Evolutionary conservation across 306 rosid species (phyloP), one percentile per base, ranked within the genome.

Genomic region (Castanea mollissima): DNA sequence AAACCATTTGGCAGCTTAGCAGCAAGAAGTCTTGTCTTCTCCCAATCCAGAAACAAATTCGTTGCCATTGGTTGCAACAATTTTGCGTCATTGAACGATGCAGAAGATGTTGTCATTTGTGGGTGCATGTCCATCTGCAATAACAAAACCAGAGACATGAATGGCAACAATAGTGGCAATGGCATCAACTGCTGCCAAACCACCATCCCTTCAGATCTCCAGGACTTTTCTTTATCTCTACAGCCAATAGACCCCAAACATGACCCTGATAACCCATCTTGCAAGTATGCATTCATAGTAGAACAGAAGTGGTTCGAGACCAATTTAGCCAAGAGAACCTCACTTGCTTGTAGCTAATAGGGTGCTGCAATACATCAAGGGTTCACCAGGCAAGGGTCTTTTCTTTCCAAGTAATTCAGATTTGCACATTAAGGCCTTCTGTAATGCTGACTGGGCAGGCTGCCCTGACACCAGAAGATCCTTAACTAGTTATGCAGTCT

Each of bases 181-280:
- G 25, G 8, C 52, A 46, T 11, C 52, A 0, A 2, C 15, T 46
- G 52, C 52, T 46, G 52, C 52, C 1, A 0, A 46, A 11, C 52
- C 6, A 6, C 52, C 0, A 46, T 46, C 52, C 52, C n/a, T n/a
- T n/a, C 20, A 5, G 60, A 16, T 56, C 60, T n/a, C 12, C 2
- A 56, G 2, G 1, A 0, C 6, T n/a, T n/a, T 20, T 0, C 0
- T 0, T 1, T 0, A 56, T 16, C 25, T 56, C 19, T 2, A 0
- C 3, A 0, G 60, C 19, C 60, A 19, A 56, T 0, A 1, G 25
- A 2, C 9, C 0, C 25, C 0, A 0, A 6, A 1, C 0, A 46
- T 2, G n/a, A n/a, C n/a, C n/a, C n/a, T n/a, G n/a, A n/a, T 20
- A 2, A 0, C 1, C 0, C 25, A 2, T 10, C 11, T 18, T 57